Percentiles rank a stretch among this genome's conserved stretches.
phyloP scores from a whole-genome alignment of 106 monocot genomes.

The Amphibolis antarctica region DNA sequence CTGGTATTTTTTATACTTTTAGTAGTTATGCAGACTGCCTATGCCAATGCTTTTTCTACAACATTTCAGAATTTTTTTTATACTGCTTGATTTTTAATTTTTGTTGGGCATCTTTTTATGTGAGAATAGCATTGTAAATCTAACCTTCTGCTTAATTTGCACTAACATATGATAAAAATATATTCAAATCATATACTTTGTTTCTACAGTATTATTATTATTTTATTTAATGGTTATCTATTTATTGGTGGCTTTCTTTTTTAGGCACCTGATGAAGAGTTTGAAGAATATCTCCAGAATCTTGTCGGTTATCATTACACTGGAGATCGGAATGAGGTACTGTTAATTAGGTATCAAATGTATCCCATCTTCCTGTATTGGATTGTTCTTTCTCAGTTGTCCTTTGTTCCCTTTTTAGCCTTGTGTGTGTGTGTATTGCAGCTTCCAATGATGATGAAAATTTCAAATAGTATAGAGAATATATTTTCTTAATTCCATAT shows the following conservation, averaged over 20 bases:
- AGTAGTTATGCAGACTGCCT: neutral
- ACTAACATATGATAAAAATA: no score
- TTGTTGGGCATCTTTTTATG: no score
- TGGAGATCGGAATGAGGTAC: constrained; percentile 89
- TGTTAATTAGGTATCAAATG: constrained; percentile 8
- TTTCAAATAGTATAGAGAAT: no score
- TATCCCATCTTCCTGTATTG: neutral
- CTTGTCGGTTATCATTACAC: constrained; percentile 62
- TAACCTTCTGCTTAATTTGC: no score
- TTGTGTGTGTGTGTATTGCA: neutral
- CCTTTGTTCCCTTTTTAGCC: neutral
- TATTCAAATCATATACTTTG: no score
- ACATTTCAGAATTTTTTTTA: neutral
- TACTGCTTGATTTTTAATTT: no score
- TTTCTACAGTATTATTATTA: neutral
- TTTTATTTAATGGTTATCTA: constrained; percentile 1
- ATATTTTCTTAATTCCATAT: no score
- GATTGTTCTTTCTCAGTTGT: neutral
- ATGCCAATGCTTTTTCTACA: neutral
- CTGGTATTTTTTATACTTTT: constrained; percentile 49
- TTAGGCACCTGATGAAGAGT: constrained; percentile 99
- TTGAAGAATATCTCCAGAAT: constrained; percentile 83
- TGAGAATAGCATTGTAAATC: no score
- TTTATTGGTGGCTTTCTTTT: constrained; percentile 7
- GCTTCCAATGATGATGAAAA: no score